Evolutionary conservation across 164 flowering plant species (phyloP).

Genomic region (Hamamelis virginiana): DNA sequence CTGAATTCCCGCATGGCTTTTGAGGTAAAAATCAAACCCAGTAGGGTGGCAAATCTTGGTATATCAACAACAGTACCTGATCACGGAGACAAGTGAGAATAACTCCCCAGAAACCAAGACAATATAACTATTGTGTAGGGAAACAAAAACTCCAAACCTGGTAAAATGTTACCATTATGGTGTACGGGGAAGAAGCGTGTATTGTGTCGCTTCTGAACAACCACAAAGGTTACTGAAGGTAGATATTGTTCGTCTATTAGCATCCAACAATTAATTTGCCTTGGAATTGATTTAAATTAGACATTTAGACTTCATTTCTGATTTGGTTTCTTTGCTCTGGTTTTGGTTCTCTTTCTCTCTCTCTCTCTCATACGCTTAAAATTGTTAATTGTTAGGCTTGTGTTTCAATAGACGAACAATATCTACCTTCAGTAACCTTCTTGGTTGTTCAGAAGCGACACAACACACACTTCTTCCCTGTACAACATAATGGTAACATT

Average conservation of each 20-base stretch:
- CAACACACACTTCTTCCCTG: background rate
- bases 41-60: background rate
- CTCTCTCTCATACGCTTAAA: background rate
- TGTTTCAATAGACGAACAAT: conserved; percentile 54
- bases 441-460: conserved; percentile 54
- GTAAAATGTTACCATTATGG: conserved; percentile 14
- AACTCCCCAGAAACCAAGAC: background rate
- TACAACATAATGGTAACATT: conserved; percentile 20
- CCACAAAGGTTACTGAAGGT: conserved; percentile 46
- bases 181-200: conserved; percentile 9
- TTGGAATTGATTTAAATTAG: no score
- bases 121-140: background rate
- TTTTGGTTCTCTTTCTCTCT: background rate
- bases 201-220: conserved; percentile 54
- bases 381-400: conserved; percentile 56
- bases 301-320: no score
- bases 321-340: background rate
- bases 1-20: conserved; percentile 52
- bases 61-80: conserved; percentile 29
- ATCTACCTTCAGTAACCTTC: conserved; percentile 55
- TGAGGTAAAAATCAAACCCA: conserved; percentile 52
- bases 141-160: background rate
- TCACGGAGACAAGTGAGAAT: background rate
- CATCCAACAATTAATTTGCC: no score
- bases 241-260: conserved; percentile 50